Conservation (phyloP, 441 rosid species). For the Pelargonium fulgidum region DNA sequence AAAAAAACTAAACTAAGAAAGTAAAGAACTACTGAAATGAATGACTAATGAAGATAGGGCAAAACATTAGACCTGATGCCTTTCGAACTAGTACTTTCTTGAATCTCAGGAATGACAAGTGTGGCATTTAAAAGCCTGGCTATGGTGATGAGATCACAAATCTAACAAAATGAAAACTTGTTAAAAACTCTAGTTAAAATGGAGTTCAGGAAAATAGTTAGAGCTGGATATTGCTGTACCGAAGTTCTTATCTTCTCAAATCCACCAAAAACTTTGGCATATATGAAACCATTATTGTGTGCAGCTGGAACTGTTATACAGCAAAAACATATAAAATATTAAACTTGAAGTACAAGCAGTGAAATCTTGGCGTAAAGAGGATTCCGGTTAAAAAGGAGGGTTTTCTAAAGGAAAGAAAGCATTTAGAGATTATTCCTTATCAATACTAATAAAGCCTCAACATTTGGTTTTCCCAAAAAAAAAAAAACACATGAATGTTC, state of each 20-base stretch:
- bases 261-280: conserved; percentile 22
- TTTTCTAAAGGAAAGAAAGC: not conserved
- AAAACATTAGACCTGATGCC: conserved; percentile 19
- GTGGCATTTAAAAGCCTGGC: conserved; percentile 24
- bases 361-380: no score
- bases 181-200: not conserved
- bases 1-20: not conserved
- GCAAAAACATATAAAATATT: not conserved
- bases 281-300: conserved; percentile 20
- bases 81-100: conserved; percentile 18
- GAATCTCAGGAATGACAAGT: conserved; percentile 24
- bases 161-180: conserved; percentile 15
- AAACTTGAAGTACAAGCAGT: not conserved
- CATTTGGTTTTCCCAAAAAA: no score
- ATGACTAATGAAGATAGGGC: not conserved
- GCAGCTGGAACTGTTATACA: conserved; percentile 15
- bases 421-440: not conserved
- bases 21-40: not conserved
- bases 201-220: not conserved
- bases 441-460: no score
- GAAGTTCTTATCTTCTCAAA: conserved; percentile 22
- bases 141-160: conserved; percentile 18
- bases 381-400: no score
- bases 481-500: no score
- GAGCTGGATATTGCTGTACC: conserved; percentile 9